Evolutionary conservation across 306 rosid genomes (phyloP), one percentile per base, ranked within the genome.

Genomic region (Hippophae rhamnoides): DNA sequence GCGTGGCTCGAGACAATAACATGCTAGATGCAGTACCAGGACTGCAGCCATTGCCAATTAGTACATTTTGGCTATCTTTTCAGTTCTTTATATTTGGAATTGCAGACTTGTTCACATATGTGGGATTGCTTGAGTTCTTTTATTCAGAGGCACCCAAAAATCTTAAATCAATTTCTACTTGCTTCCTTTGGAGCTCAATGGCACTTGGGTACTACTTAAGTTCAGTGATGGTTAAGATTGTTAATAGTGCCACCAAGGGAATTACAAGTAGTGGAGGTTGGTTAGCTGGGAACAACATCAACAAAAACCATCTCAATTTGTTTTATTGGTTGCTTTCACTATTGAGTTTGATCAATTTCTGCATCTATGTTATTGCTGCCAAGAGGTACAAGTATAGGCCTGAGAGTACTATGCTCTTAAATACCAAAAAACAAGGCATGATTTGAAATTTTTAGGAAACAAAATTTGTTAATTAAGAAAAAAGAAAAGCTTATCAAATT

Each of bases 161-260:
- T 11, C 78, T 92, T 7, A 92, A 92, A 63, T 87, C 98, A 10
- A 73, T 86, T 12, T 85, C 96, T 5, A 85, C 89, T 13, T 92
- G 95, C 79, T 92, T 92, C 68, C 86, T 92, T 0, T 87, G 98
- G 98, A 69, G 44, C 59, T 92, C 98, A 2, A 87, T 92, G 98
- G 98, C 93, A 5, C 63, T 87, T 12, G 98, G 98, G 12, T 92
- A 92, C 60, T 92, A 57, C 54, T 56, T 72, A 9, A 92, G 98
- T 75, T 81, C 98, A 27, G 73, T 92, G 31, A 40, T 87, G 63
- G 93, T 92, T 23, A 76, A 85, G 70, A 52, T 74, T 43, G 94
- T 87, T 59, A 92, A 92, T 73, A 54, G 56, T 45, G 95, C 87
- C 5, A 83, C 96, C 6, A 69, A 79, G 47, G 62, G 74, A 47